Conservation (phyloP, 495 filamentous ascomycete genomes). For the Aspergillus carlsbadensis region DNA sequence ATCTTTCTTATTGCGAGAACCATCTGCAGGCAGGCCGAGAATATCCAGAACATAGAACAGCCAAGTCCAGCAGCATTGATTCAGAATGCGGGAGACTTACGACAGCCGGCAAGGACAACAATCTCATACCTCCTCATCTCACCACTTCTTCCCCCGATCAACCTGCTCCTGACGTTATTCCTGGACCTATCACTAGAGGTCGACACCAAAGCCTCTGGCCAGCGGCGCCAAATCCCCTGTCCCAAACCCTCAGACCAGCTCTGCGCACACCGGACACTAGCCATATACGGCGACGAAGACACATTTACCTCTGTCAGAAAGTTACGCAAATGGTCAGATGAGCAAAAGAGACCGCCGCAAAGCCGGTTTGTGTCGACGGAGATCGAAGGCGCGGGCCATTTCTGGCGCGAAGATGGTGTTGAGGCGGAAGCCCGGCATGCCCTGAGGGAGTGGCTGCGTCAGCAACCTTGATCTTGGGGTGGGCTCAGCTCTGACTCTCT, state of each 20-base stretch:
- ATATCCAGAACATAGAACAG: constrained; percentile 23
- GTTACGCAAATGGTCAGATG: constrained; percentile 67
- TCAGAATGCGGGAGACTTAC: not conserved
- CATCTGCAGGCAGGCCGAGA: constrained; percentile 55
- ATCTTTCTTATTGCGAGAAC: constrained; percentile 66
- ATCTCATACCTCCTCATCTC: constrained; percentile 78
- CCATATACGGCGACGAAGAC: constrained; percentile 78
- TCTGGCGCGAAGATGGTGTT: constrained; percentile 73
- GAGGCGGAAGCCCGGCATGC: constrained; percentile 48
- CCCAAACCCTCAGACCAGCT: constrained; percentile 52
- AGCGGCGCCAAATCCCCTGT: constrained; percentile 35
- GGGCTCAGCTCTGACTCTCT: not conserved
- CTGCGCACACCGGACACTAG: constrained; percentile 58
- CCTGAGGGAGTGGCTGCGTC: constrained; percentile 44
- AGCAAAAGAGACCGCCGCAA: constrained; percentile 40
- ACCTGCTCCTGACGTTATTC: constrained; percentile 57
- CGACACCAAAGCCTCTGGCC: constrained; percentile 17
- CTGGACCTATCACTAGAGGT: constrained; percentile 34
- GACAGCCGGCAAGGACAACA: constrained; percentile 21
- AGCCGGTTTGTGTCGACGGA: constrained; percentile 54
- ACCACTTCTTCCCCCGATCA: constrained; percentile 67
- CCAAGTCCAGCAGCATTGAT: not conserved
- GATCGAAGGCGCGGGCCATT: constrained; percentile 74
- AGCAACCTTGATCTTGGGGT: constrained; percentile 20
- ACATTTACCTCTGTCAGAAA: constrained; percentile 69